Percentiles rank a stretch among this genome's conserved stretches.
These are phyloP conservation scores for Fusarium sp. DNA, from an alignment of 2,329 filamentous ascomycete genomes.

Conservation along the genomic window DNA sequence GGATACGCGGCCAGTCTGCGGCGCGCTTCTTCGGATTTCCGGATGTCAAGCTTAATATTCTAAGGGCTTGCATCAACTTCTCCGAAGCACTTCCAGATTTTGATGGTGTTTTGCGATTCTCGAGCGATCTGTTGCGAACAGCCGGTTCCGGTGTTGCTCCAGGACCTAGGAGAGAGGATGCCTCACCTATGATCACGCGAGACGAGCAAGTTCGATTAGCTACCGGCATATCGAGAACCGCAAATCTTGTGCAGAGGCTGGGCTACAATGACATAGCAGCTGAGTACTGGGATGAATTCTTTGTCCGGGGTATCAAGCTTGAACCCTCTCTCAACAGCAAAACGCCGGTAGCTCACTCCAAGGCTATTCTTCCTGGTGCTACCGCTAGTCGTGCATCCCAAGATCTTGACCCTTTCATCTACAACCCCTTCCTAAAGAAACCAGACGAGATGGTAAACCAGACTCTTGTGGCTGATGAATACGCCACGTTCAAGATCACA, in stretches of 20 bases:
- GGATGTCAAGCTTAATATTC: slow-evolving; percentile 83
- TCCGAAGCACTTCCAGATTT: slow-evolving; percentile 95
- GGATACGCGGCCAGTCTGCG: slow-evolving; percentile 68
- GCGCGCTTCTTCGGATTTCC: slow-evolving; percentile 78
- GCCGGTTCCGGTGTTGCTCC: slow-evolving; percentile 84
- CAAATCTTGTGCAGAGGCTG: slow-evolving; percentile 78
- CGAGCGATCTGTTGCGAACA: slow-evolving; percentile 82
- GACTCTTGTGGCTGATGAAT: slow-evolving; percentile 81
- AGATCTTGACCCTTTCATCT: slow-evolving; percentile 86
- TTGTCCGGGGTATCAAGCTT: slow-evolving; percentile 80
- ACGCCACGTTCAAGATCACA: slow-evolving; percentile 80
- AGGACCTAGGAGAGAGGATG: slow-evolving; percentile 72
- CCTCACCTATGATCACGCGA: slow-evolving; percentile 73
- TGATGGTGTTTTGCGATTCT: slow-evolving; percentile 86
- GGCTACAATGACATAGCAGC: slow-evolving; percentile 76
- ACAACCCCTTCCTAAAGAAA: slow-evolving; percentile 88
- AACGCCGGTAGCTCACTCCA: slow-evolving; percentile 72
- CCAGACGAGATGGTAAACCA: slow-evolving; percentile 68
- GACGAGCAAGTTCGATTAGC: slow-evolving; percentile 89
- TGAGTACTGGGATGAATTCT: slow-evolving; percentile 97
- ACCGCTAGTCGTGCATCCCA: slow-evolving; percentile 62
- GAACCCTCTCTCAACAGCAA: slow-evolving; percentile 68
- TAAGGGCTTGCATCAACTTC: slow-evolving; percentile 90
- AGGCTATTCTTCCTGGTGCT: slow-evolving; percentile 61
- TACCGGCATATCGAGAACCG: slow-evolving; percentile 86